Evolutionary conservation across 208 protist species (phyloP), one percentile per base, ranked within the genome.

Genomic region (Acanthamoeba castellanii): DNA sequence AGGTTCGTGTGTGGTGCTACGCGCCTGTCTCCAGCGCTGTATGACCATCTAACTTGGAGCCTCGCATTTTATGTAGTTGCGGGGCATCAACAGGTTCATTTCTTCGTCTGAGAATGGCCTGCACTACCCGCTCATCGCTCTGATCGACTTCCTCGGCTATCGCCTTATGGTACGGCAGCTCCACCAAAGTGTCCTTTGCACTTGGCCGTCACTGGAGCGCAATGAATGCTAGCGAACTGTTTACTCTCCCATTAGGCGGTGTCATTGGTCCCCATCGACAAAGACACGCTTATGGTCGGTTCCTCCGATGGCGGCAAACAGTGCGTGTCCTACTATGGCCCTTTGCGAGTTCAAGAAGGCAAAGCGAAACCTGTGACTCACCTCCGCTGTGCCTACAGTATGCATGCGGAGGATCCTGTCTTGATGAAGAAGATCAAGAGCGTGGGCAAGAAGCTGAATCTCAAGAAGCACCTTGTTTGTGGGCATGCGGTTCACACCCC

Each of bases 91-190:
- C 34, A 50, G 82, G 2, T 90, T 90, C 37, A 90, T 66, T 20
- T 90, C 82, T 13, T 16, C 50, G 16, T 82, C 74, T 13, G 70
- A 78, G 32, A 42, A 68, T 66, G 82, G 37, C 14, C 57, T 90
- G 7, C 82, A 90, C 57, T 90, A 42, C 22, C 82, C 82, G 50
- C 55, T 90, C n/a, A 59, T 90, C 30, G 82, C 82, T 16, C 52
- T 90, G 3, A 90, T 90, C 30, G 82, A 90, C 57, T 90, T 70
- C 47, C 82, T 90, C 20, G 82, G 82, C 37, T 82, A 82, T 34
- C 74, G 74, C 9, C 42, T 82, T 0, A 82, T 82, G 42, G 74
- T 82, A 82, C 74, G 30, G 66, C 66, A 52, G 6, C 6, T 0
- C 50, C 42, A 52, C 37, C 1, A 52, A 8, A 20, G 16, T 57